These are phyloP conservation scores for Tolypocladium sp. DNA, from an alignment of 2,329 filamentous ascomycete species.

Conservation along the genomic window DNA sequence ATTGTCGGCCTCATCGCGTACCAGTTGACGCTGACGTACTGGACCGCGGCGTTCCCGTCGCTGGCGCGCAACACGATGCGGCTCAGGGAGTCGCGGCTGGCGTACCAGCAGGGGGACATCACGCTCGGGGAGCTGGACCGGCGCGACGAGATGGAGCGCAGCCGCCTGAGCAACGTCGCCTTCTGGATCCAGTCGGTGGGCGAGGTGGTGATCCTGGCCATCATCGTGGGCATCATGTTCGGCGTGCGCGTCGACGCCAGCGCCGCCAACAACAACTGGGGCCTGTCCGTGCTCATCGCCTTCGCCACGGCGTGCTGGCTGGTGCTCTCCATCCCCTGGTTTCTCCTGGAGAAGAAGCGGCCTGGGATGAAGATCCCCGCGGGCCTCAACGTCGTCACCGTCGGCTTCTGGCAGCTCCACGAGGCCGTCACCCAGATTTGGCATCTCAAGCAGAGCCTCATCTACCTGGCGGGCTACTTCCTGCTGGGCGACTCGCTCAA, in stretches of 20 bases:
- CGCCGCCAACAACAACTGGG: constrained; percentile 55
- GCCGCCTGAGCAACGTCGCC: constrained; percentile 51
- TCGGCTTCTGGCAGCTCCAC: constrained; percentile 53
- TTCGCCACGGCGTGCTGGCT: constrained; percentile 58
- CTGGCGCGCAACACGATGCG: constrained; percentile 25
- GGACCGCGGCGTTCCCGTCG: constrained; percentile 48
- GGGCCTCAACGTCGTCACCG: constrained; percentile 38
- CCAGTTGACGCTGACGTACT: constrained; percentile 59
- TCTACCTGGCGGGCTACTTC: constrained; percentile 60
- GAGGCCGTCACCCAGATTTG: constrained; percentile 51
- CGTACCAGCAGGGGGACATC: constrained; percentile 34
- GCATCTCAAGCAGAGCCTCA: constrained; percentile 54
- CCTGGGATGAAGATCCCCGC: constrained; percentile 40
- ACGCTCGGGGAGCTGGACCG: constrained; percentile 50
- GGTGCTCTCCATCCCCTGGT: constrained; percentile 56
- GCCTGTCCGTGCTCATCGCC: constrained; percentile 54
- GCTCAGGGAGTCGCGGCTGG: constrained; percentile 21
- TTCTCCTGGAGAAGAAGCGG: constrained; percentile 53
- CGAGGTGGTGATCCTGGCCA: constrained; percentile 53
- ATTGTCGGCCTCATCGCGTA: constrained; percentile 59
- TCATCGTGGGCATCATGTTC: constrained; percentile 57
- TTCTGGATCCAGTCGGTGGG: constrained; percentile 56
- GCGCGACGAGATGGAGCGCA: constrained; percentile 53
- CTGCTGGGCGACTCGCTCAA: constrained; percentile 61
- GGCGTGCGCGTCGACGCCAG: constrained; percentile 50